Conservation (phyloP, 2,329 filamentous ascomycete species). For the Penicillium paneum region DNA sequence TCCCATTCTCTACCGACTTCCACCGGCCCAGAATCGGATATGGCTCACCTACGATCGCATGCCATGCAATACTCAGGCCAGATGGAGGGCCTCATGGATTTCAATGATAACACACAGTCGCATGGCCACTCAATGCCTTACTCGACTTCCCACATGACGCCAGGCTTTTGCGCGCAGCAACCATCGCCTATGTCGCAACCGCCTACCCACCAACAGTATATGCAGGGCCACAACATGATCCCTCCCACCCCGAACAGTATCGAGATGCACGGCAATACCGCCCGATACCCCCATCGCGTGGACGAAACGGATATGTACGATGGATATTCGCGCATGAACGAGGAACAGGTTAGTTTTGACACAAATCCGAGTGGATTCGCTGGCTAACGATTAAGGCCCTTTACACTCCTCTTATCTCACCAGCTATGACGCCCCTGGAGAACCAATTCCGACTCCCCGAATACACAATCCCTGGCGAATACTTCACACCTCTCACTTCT, state of each 20-base stretch:
- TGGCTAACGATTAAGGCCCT: conserved; percentile 36
- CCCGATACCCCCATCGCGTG: conserved; percentile 40
- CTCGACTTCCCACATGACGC: conserved; percentile 31
- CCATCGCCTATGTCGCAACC: conserved; percentile 26
- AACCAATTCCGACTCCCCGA: conserved; percentile 47
- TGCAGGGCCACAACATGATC: conserved; percentile 36
- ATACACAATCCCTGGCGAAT: conserved; percentile 48
- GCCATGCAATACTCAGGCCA: conserved; percentile 28
- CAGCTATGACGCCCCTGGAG: conserved; percentile 51
- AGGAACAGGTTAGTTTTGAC: conserved; percentile 41
- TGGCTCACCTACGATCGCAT: conserved; percentile 27
- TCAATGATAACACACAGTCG: conserved; percentile 22
- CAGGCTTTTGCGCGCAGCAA: conserved; percentile 35
- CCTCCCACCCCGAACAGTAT: conserved; percentile 51
- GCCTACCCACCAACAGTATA: conserved; percentile 27
- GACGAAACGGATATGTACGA: conserved; percentile 47
- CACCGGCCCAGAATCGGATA: conserved; percentile 25
- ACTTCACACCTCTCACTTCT: conserved; percentile 51
- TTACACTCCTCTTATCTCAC: conserved; percentile 51
- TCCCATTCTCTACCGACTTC: conserved; percentile 33
- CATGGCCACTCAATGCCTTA: conserved; percentile 26
- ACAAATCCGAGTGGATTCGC: background rate
- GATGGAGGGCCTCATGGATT: conserved; percentile 39
- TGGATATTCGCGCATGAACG: conserved; percentile 41
- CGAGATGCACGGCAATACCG: conserved; percentile 46